Evolutionary conservation across 345 rosid species (phyloP).

Genomic region (Litchi chinensis): DNA sequence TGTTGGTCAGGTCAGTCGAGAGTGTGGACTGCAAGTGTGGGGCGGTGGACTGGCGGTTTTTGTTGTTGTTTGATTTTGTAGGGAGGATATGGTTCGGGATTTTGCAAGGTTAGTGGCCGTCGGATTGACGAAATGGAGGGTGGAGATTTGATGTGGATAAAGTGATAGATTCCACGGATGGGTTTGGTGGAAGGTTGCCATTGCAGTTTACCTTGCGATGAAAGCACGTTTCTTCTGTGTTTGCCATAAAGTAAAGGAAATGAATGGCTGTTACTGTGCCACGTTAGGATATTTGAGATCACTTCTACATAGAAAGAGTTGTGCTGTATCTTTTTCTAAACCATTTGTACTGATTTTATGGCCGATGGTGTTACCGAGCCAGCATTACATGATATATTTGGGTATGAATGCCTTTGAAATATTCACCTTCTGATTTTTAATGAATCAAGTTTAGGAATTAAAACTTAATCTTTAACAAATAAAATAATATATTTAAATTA

Average conservation of each 20-base stretch:
- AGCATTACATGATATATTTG: too few species aligned
- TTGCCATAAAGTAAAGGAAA: background rate
- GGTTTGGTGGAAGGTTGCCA: background rate
- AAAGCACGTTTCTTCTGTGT: background rate
- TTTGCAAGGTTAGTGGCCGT: slow-evolving; percentile 30
- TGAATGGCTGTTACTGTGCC: background rate
- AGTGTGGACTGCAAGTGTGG: slow-evolving; percentile 3
- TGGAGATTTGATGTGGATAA: slow-evolving; percentile 58
- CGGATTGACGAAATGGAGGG: slow-evolving; percentile 47
- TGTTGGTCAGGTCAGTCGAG: background rate
- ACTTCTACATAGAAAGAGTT: too few species aligned
- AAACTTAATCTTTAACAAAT: too few species aligned
- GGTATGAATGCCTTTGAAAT: too few species aligned
- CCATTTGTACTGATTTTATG: too few species aligned
- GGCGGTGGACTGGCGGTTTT: background rate
- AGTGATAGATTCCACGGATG: slow-evolving; percentile 37
- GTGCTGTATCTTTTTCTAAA: too few species aligned
- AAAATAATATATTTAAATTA: too few species aligned
- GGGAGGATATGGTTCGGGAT: slow-evolving; percentile 71
- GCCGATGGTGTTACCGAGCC: too few species aligned
- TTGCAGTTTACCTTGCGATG: too few species aligned
- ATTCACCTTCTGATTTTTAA: too few species aligned
- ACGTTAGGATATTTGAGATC: background rate
- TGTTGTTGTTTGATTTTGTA: background rate
- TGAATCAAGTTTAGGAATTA: too few species aligned